These are phyloP conservation scores for Clavariopsis aquatica DNA, from an alignment of 495 filamentous ascomycete species.

Conservation along the genomic window DNA sequence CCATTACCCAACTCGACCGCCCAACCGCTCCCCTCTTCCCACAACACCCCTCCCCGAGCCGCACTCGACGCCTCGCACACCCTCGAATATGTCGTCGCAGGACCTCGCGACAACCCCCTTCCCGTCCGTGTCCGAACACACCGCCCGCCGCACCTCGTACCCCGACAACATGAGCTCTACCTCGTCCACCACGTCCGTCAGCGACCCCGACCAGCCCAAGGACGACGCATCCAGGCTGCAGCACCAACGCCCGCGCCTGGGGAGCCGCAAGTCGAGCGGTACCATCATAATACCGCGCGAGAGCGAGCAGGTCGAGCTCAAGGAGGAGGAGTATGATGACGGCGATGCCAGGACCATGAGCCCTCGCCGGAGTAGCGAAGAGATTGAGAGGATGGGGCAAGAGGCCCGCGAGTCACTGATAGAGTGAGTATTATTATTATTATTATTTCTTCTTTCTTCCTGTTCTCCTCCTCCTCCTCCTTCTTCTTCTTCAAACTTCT, in stretches of 20 bases:
- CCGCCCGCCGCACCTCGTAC: constrained; percentile 16
- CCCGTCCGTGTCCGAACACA: background rate
- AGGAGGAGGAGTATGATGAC: constrained; percentile 69
- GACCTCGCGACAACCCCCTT: constrained; percentile 15
- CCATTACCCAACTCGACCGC: too few species aligned
- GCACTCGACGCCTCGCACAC: background rate
- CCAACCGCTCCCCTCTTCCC: background rate
- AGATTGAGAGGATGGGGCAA: constrained; percentile 79
- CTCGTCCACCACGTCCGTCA: constrained; percentile 30
- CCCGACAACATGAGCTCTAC: constrained; percentile 32
- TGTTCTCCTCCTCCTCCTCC: background rate
- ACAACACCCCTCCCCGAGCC: background rate
- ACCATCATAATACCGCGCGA: constrained; percentile 80
- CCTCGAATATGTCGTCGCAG: constrained; percentile 12
- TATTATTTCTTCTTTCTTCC: too few species aligned
- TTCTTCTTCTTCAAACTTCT: background rate
- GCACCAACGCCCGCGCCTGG: constrained; percentile 43
- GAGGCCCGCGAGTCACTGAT: constrained; percentile 71
- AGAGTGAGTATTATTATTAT: constrained; percentile 53
- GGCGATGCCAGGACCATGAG: constrained; percentile 95
- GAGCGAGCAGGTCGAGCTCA: constrained; percentile 64
- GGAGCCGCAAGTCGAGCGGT: constrained; percentile 71
- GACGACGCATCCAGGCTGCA: constrained; percentile 3
- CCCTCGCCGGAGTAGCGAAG: constrained; percentile 83
- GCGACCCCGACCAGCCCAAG: constrained; percentile 25